phyloP scores from a whole-genome alignment of 768 basidiomycete species.

The Saitozyma podzolica region DNA sequence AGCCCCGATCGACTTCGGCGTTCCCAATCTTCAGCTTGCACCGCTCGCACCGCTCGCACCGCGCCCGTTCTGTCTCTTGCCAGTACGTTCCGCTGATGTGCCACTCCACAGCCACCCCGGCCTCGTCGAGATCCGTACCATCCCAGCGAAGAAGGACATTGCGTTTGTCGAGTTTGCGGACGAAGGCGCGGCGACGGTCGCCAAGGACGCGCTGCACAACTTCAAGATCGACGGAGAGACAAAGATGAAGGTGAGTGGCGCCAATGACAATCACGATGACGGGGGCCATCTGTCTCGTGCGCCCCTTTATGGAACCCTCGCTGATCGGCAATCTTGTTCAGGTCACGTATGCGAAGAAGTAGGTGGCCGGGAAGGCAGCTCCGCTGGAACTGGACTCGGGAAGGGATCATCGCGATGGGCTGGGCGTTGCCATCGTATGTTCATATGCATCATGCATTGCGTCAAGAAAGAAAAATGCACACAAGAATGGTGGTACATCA shows the following conservation, averaged over 20 bases:
- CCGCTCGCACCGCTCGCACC: too few species aligned
- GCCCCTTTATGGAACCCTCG: neutral
- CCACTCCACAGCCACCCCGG: slow-evolving; percentile 76
- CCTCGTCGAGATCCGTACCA: slow-evolving; percentile 94
- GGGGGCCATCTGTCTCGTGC: neutral
- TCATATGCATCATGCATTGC: too few species aligned
- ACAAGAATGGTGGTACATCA: too few species aligned
- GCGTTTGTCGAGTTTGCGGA: slow-evolving; percentile 98
- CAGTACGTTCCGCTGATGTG: neutral
- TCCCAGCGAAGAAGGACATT: slow-evolving; percentile 94
- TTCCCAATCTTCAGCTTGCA: too few species aligned
- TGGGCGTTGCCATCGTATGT: too few species aligned
- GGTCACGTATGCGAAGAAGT: slow-evolving; percentile 49
- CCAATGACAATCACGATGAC: neutral
- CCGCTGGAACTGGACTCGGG: too few species aligned
- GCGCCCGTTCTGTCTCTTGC: neutral
- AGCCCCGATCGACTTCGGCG: too few species aligned
- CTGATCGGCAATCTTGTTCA: slow-evolving; percentile 1
- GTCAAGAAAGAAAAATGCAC: too few species aligned
- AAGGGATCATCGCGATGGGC: too few species aligned
- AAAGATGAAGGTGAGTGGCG: slow-evolving; percentile 81
- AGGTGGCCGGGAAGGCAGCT: neutral
- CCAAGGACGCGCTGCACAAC: slow-evolving; percentile 95
- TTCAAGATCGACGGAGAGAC: slow-evolving; percentile 96
- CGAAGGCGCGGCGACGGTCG: slow-evolving; percentile 84